These are phyloP conservation scores for Gilbertella persicaria DNA, from an alignment of 371 early-diverging fungal species.

Conservation along the genomic window DNA sequence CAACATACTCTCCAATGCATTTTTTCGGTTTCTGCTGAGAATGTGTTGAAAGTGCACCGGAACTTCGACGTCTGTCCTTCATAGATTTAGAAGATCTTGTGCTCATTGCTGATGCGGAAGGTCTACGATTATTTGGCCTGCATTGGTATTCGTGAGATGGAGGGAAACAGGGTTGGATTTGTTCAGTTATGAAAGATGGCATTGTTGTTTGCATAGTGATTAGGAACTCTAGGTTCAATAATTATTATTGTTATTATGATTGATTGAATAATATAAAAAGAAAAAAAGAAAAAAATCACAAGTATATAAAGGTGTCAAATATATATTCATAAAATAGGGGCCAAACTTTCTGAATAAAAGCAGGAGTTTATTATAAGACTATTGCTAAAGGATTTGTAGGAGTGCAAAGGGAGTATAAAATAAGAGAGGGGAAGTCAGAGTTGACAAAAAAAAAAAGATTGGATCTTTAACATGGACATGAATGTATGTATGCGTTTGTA, in stretches of 20 bases:
- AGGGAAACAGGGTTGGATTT: constrained; percentile 21
- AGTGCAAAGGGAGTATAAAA: no score
- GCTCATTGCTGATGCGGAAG: constrained; percentile 29
- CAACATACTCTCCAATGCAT: constrained; percentile 52
- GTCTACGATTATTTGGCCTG: constrained; percentile 25
- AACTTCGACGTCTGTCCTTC: constrained; percentile 44
- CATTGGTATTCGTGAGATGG: constrained; percentile 17
- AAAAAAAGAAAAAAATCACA: constrained; percentile 9
- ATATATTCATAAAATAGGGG: no score
- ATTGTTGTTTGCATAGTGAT: constrained; percentile 7
- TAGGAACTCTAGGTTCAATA: not conserved
- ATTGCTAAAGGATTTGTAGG: no score
- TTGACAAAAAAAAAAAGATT: no score
- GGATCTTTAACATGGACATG: no score
- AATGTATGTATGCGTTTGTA: no score
- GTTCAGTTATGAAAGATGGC: constrained; percentile 7
- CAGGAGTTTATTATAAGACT: no score
- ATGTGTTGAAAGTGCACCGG: constrained; percentile 41
- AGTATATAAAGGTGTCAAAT: no score
- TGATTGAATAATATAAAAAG: constrained; percentile 14
- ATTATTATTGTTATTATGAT: not conserved
- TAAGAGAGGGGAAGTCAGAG: no score
- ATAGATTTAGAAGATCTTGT: constrained; percentile 33
- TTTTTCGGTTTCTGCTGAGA: constrained; percentile 42
- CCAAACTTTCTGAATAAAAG: no score